Evolutionary conservation across 2,329 filamentous ascomycete species (phyloP).

Genomic region (Diaporthe vaccinii): DNA sequence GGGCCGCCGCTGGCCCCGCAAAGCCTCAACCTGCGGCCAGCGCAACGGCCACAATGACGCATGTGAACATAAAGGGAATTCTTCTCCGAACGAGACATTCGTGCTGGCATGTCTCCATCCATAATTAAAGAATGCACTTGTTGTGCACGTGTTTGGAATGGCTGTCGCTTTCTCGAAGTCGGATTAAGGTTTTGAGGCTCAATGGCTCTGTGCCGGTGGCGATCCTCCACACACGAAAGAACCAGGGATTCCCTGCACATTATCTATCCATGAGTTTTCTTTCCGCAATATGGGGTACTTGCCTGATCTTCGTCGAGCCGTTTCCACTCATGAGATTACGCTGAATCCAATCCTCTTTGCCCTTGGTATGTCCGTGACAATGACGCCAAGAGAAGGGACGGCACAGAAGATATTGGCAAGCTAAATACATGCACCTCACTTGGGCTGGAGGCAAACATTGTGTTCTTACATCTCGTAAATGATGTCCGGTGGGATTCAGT

Average conservation of each 20-base stretch:
- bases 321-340: too few species aligned
- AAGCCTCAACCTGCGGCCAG: constrained; percentile 6
- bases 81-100: not conserved
- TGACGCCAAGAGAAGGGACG: too few species aligned
- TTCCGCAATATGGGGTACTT: too few species aligned
- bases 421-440: too few species aligned
- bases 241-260: not conserved
- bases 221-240: constrained; percentile 2
- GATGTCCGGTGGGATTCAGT: not conserved
- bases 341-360: too few species aligned
- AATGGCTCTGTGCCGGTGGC: not conserved
- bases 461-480: not conserved
- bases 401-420: too few species aligned
- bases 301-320: too few species aligned
- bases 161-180: not conserved
- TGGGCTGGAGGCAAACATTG: too few species aligned
- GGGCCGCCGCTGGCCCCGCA: constrained; percentile 13
- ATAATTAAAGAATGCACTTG: not conserved
- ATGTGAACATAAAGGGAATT: constrained; percentile 9
- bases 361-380: too few species aligned
- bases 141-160: not conserved
- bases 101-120: not conserved
- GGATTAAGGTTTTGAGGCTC: constrained; percentile 26
- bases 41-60: constrained; percentile 6
- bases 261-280: not conserved